A percentile compares a stretch with the other conserved stretches of the same genome.
Conservation (phyloP, 352 stramenopile genomes). For the Phytopythium sindhum region DNA sequence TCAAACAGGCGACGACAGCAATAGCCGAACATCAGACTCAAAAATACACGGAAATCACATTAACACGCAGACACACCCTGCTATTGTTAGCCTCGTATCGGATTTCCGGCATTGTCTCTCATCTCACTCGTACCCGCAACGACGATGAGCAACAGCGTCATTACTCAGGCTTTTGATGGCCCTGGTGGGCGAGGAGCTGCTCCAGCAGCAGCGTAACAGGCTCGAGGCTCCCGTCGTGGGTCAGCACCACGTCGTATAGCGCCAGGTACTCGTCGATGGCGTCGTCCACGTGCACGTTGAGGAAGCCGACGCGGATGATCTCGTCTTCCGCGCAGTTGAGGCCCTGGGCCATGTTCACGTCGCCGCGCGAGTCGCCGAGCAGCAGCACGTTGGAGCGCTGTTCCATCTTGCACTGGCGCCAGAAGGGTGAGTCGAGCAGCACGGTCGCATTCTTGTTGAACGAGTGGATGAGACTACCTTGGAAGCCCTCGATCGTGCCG, state of each 20-base stretch:
- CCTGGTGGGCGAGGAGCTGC: constrained; percentile 23
- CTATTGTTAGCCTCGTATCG: background rate
- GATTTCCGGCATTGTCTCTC: background rate
- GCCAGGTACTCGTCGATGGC: constrained; percentile 57
- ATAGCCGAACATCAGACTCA: background rate
- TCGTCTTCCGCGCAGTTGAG: constrained; percentile 28
- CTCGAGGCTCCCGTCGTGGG: constrained; percentile 52
- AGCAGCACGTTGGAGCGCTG: constrained; percentile 63
- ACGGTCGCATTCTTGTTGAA: constrained; percentile 80
- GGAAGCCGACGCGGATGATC: constrained; percentile 65
- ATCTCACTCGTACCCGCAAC: background rate
- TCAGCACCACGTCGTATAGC: constrained; percentile 67
- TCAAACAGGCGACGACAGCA: background rate
- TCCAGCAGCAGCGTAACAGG: constrained; percentile 45
- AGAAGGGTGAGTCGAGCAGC: constrained; percentile 58
- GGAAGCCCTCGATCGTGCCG: constrained; percentile 44
- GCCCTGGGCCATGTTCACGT: constrained; percentile 53
- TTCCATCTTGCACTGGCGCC: constrained; percentile 39
- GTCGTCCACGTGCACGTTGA: constrained; percentile 70
- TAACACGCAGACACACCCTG: background rate
- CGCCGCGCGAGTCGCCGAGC: constrained; percentile 60
- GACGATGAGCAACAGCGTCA: background rate
- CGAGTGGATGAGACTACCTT: constrained; percentile 65
- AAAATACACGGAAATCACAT: background rate
- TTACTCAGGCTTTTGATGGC: constrained; percentile 7